Percentiles rank a stretch among this genome's conserved stretches.
phyloP scores from a whole-genome alignment of 129 eudicot species.

The Smallanthus sonchifolius region DNA sequence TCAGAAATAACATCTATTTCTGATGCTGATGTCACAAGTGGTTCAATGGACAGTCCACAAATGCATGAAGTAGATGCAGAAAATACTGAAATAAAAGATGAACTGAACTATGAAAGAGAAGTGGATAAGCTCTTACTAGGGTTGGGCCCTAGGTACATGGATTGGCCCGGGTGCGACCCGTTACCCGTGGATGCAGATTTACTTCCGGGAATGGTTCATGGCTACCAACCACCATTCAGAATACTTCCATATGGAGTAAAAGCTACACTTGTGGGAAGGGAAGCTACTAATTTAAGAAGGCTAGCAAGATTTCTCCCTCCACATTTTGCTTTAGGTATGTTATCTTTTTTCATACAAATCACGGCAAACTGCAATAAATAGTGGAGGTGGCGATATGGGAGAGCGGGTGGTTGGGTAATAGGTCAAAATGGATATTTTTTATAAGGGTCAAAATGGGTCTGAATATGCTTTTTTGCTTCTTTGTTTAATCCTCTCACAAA shows the following conservation, averaged over 20 bases:
- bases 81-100: slow-evolving; percentile 31
- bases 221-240: slow-evolving; percentile 80
- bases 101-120: slow-evolving; percentile 76
- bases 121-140: slow-evolving; percentile 69
- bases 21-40: slow-evolving; percentile 16
- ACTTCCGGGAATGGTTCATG: slow-evolving; percentile 63
- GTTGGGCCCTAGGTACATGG: slow-evolving; percentile 81
- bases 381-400: not conserved
- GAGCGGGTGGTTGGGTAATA: not conserved
- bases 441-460: not conserved
- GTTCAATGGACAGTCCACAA: slow-evolving; percentile 26
- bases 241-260: slow-evolving; percentile 87
- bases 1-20: slow-evolving; percentile 27
- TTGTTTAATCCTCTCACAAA: not conserved
- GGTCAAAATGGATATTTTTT: not conserved
- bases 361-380: not conserved
- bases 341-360: not conserved
- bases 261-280: slow-evolving; percentile 52
- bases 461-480: not conserved
- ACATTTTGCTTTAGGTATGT: slow-evolving; percentile 88
- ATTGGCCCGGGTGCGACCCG: slow-evolving; percentile 92
- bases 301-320: slow-evolving; percentile 90
- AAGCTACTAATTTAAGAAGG: slow-evolving; percentile 76
- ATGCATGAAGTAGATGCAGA: slow-evolving; percentile 31
- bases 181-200: slow-evolving; percentile 97